Conservation (phyloP, 805 yeast genomes). For the Schizosaccharomyces octosporus region DNA sequence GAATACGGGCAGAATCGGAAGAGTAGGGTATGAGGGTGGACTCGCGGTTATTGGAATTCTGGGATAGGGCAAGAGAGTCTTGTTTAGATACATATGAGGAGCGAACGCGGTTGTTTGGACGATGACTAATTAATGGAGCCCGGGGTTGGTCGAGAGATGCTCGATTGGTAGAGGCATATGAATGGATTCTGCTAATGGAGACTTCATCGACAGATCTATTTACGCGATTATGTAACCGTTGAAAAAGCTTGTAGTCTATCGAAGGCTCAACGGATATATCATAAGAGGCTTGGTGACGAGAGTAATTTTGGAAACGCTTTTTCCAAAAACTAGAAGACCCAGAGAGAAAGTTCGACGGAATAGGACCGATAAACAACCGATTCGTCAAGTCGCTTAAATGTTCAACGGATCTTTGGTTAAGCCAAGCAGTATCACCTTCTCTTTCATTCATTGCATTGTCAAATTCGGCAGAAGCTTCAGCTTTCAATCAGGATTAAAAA, state of each 20-base stretch:
- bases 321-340: not conserved
- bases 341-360: not conserved
- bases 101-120: too few species aligned
- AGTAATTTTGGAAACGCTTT: not conserved
- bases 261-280: not conserved
- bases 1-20: too few species aligned
- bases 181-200: too few species aligned
- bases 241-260: not conserved
- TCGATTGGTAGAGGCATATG: too few species aligned
- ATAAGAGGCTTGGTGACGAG: not conserved
- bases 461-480: not conserved
- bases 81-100: too few species aligned
- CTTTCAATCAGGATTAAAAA: too few species aligned
- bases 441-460: not conserved
- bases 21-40: too few species aligned
- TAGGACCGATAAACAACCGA: not conserved
- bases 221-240: not conserved
- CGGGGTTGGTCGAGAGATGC: too few species aligned
- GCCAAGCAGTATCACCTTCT: not conserved
- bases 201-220: not conserved
- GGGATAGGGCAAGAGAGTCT: too few species aligned
- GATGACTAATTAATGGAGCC: too few species aligned
- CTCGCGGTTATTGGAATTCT: too few species aligned
- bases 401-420: not conserved
- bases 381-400: not conserved